Conservation (phyloP, 306 rosid genomes). For the Carpinus fangiana region DNA sequence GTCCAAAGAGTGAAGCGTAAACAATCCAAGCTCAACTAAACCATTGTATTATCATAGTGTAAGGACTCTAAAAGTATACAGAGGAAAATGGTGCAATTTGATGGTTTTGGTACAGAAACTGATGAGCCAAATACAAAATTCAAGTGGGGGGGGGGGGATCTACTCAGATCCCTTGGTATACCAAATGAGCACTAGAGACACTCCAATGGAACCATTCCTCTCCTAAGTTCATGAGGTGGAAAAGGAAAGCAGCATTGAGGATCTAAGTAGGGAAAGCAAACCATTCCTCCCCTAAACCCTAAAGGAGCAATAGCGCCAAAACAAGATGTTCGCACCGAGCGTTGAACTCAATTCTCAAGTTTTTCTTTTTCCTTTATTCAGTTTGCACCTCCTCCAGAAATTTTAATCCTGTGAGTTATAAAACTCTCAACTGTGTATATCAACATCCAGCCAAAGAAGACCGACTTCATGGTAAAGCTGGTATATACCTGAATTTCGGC, state of each 20-base stretch:
- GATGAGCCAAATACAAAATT: slow-evolving; percentile 12
- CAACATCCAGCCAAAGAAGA: not conserved
- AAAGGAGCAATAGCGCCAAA: not conserved
- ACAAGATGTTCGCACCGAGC: not conserved
- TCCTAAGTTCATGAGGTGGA: not conserved
- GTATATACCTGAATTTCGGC: not conserved
- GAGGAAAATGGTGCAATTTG: not conserved
- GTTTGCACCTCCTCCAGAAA: not conserved
- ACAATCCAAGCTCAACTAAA: slow-evolving; percentile 1
- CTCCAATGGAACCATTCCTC: not conserved
- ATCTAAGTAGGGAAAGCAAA: not conserved
- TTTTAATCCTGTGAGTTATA: not conserved
- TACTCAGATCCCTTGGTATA: not conserved
- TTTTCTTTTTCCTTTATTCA: not conserved
- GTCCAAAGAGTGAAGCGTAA: not conserved
- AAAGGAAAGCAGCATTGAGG: not conserved
- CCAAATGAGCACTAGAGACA: not conserved
- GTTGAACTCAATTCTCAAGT: not conserved
- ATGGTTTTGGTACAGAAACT: slow-evolving; percentile 1
- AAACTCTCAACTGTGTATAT: not conserved
- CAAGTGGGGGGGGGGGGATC: not conserved
- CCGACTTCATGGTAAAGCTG: not conserved
- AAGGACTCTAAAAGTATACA: not conserved
- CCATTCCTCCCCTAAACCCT: not conserved
- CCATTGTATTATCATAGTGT: slow-evolving; percentile 7